A percentile compares a stretch with the other conserved stretches of the same genome.
Evolutionary conservation across 306 rosid genomes (phyloP).

Genomic region (Hippophae rhamnoides): DNA sequence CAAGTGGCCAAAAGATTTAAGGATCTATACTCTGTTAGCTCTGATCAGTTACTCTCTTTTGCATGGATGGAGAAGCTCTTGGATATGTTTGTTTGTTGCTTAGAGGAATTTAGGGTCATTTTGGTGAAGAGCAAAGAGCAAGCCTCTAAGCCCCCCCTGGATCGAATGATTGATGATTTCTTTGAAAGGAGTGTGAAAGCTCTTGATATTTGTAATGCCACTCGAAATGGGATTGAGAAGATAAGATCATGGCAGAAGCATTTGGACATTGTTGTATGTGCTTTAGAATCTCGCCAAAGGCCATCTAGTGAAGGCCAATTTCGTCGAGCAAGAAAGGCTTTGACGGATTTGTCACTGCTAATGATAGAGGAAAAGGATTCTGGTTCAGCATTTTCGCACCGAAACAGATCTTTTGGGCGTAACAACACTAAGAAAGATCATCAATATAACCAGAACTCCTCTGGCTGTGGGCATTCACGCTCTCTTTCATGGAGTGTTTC

Average conservation of each 20-base stretch:
- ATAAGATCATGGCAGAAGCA: conserved; percentile 57
- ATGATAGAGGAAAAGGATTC: conserved; percentile 68
- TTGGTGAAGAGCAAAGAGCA: conserved; percentile 41
- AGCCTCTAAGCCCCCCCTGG: conserved; percentile 51
- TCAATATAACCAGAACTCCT: conserved; percentile 14
- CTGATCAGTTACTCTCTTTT: conserved; percentile 58
- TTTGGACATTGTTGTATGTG: conserved; percentile 58
- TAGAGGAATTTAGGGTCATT: conserved; percentile 48
- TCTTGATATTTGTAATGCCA: conserved; percentile 70
- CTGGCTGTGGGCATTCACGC: conserved; percentile 56
- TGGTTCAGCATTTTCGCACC: conserved; percentile 49
- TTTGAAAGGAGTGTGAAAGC: conserved; percentile 70
- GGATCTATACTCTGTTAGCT: conserved; percentile 39
- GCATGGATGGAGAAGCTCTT: conserved; percentile 60
- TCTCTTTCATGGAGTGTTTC: conserved; percentile 96
- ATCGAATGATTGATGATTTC: conserved; percentile 47
- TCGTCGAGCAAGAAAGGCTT: conserved; percentile 70
- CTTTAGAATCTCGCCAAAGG: conserved; percentile 55
- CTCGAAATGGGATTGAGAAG: conserved; percentile 63
- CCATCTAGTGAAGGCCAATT: conserved; percentile 66
- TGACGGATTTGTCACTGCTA: conserved; percentile 57
- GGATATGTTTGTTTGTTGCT: conserved; percentile 39
- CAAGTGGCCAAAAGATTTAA: conserved; percentile 42
- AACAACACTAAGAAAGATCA: conserved; percentile 51
- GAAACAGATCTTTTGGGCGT: conserved; percentile 70